Conservation (phyloP, 2,329 filamentous ascomycete genomes). For the Phialophora macrospora region DNA sequence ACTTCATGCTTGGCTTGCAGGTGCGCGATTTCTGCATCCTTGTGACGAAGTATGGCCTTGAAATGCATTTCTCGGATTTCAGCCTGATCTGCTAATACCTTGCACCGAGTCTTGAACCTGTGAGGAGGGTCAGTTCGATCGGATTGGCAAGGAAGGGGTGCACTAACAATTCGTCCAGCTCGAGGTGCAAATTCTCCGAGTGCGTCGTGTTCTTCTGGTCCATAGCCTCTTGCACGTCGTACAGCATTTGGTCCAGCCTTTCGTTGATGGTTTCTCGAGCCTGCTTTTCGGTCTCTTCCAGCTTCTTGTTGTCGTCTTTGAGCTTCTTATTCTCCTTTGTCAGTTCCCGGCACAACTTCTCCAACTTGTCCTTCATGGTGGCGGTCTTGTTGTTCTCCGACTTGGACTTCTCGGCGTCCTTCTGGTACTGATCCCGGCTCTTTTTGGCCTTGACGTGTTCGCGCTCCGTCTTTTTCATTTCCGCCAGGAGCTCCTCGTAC, state of each 20-base stretch:
- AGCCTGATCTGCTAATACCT: constrained; percentile 95
- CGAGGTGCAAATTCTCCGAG: constrained; percentile 79
- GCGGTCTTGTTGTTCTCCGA: constrained; percentile 89
- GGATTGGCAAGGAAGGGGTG: neutral
- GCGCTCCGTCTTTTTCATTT: constrained; percentile 94
- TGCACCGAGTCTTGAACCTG: constrained; percentile 77
- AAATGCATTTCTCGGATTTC: constrained; percentile 95
- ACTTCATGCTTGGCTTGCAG: constrained; percentile 87
- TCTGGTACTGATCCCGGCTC: constrained; percentile 89
- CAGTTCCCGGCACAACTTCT: constrained; percentile 92
- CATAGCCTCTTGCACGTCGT: constrained; percentile 86
- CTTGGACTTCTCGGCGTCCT: constrained; percentile 89
- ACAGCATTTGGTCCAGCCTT: constrained; percentile 77
- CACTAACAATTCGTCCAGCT: constrained; percentile 84
- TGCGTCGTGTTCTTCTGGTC: constrained; percentile 83
- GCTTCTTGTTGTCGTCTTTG: constrained; percentile 94
- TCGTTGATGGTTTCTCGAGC: constrained; percentile 84
- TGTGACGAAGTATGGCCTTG: constrained; percentile 86
- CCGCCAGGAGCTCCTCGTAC: constrained; percentile 86
- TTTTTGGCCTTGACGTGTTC: constrained; percentile 97
- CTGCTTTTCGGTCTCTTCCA: constrained; percentile 82
- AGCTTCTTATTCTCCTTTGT: constrained; percentile 98
- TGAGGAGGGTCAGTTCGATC: constrained; percentile 30
- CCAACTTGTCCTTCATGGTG: constrained; percentile 91
- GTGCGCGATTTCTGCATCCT: constrained; percentile 93